Base-by-base conservation (phyloP, 1,284 basidiomycete genomes). In the Fomitopsis schrenkii region DNA sequence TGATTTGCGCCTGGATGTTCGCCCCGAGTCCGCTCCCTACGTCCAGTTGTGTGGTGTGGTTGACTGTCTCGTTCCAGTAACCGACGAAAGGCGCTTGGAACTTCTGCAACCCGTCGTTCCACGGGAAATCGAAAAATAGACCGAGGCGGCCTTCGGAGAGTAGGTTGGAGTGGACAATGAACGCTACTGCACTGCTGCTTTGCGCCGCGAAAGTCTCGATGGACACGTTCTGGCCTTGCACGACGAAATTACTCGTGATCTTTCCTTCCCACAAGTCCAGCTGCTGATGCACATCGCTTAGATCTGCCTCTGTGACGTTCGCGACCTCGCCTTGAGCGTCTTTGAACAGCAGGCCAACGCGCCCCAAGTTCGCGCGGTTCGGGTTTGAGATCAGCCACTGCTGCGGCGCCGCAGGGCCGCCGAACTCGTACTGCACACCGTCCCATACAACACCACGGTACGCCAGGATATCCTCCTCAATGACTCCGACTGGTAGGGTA, bases 51-150 rank as follows among this genome's bases (percentile, higher is more conserved):
- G 83, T 84, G 3, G 79, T 82, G 63, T 86, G 83, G 53, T 78
- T 80, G 12, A 72, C 66, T 1, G 80, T 78, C 55, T 74, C 74
- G 64, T 82, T 79, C 73, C 74, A 85, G 19, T 70, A 70, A 1
- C 84, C 85, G 0, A 87, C 85, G 65, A 84, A 85, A 0, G 84
- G 84, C 7, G 81, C 84, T 28, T 77, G 77, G 70, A 86, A 87
- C 66, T 86, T 85, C 22, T 71, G 60, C 45, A 68, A 73, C 4
- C 84, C 85, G 63, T 85, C 84, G 68, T 81, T 82, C 83, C 83
- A 87, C 8, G 84, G 84, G 66, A 83, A 86, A 68, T 87, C 84
- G n/a, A 87, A 63, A 70, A 84, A 85, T 0, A 85, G 22, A 0
- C 79, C 82, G 5, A 85, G 69, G 52, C 71, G 71, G 5, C 78